Conservation (phyloP, 306 rosid genomes). For the Cucumis cinereus region DNA sequence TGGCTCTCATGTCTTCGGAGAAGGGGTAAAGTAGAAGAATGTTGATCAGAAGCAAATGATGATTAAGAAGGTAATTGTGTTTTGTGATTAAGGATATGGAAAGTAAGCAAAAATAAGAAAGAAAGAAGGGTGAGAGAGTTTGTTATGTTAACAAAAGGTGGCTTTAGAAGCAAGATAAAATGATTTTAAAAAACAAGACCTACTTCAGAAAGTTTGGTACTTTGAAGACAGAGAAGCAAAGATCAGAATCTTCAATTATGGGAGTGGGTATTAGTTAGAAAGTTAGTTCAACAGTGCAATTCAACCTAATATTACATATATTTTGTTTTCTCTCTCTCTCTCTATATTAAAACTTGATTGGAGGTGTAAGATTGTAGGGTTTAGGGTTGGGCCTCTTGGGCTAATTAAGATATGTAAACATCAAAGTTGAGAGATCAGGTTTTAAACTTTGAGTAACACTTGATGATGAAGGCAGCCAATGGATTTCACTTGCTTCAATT, state of each 20-base stretch:
- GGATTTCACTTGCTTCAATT: not conserved
- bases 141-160: constrained; percentile 16
- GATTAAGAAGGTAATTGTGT: not conserved
- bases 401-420: not conserved
- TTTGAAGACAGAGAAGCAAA: not conserved
- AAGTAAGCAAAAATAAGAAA: not conserved
- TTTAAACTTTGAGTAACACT: not conserved
- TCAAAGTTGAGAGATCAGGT: not conserved
- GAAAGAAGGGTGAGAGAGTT: not conserved
- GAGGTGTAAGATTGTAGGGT: not conserved
- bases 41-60: not conserved
- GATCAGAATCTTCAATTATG: constrained; percentile 7
- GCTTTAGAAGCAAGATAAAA: constrained; percentile 51
- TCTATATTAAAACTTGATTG: not conserved
- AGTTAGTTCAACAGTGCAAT: constrained; percentile 9
- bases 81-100: not conserved
- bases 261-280: constrained; percentile 6
- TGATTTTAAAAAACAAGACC: constrained; percentile 31
- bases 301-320: not conserved
- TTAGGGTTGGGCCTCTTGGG: not conserved
- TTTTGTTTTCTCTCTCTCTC: not conserved
- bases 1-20: constrained; percentile 31
- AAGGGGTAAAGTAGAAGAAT: not conserved
- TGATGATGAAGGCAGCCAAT: not conserved
- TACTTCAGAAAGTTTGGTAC: not conserved